Percentiles rank a stretch among this genome's conserved stretches.
phyloP scores from a whole-genome alignment of 2,329 filamentous ascomycete genomes.

The Beauveria medogensis region DNA sequence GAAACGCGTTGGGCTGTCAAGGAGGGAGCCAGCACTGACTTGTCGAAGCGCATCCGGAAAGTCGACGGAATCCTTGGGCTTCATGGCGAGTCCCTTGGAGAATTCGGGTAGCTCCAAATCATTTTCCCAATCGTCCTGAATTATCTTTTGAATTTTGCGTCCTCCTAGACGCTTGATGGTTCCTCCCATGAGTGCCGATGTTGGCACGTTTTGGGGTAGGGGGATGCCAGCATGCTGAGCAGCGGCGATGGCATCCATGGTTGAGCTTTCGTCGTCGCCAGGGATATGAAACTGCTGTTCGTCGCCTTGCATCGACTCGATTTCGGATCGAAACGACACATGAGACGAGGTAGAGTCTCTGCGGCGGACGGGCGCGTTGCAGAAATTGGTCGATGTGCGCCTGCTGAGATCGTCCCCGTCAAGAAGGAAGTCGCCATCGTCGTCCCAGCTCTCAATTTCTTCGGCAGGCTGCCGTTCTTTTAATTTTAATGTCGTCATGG shows the following conservation, averaged over 20 bases:
- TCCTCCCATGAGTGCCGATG: conserved; percentile 82
- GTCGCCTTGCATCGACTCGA: conserved; percentile 66
- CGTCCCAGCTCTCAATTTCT: conserved; percentile 62
- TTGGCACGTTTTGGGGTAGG: conserved; percentile 75
- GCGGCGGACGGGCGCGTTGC: conserved; percentile 40
- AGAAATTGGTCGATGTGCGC: conserved; percentile 40
- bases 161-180: conserved; percentile 85
- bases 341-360: conserved; percentile 78
- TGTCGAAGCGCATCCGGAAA: conserved; percentile 64
- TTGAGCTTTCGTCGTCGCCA: conserved; percentile 77
- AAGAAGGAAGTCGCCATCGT: conserved; percentile 67
- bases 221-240: conserved; percentile 88
- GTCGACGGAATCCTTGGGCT: conserved; percentile 48
- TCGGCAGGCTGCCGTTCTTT: conserved; percentile 47
- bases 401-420: conserved; percentile 59
- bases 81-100: conserved; percentile 55
- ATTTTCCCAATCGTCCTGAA: conserved; percentile 75
- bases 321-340: conserved; percentile 72
- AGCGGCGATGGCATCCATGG: conserved; percentile 75
- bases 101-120: conserved; percentile 62
- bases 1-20: conserved; percentile 42
- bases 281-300: conserved; percentile 82
- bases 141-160: conserved; percentile 61
- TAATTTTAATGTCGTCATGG: conserved; percentile 48
- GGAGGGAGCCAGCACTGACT: conserved; percentile 49